Evolutionary conservation across 257 asterid species (phyloP), one percentile per base, ranked within the genome.

Genomic region (Striga asiatica): DNA sequence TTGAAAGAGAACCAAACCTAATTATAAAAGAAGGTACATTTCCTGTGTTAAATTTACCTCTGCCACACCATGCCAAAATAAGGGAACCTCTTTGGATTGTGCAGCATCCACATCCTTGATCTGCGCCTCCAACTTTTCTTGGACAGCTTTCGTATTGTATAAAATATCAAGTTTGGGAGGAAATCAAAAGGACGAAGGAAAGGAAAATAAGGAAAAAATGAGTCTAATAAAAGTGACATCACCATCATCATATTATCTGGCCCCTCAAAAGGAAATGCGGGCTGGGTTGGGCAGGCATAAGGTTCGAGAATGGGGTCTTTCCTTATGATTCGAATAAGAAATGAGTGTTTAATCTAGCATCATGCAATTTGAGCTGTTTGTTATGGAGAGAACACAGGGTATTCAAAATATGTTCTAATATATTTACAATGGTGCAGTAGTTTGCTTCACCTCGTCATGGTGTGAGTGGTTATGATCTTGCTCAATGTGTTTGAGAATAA

Each of bases 61-160:
- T 35, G 97, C 98, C 69, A 92, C 67, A 56, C 94, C 98, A 64
- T 46, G 68, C 98, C 98, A 92, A 57, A 70, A 60, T 34, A 92
- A 54, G 19, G 73, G 64, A 66, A 88, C 94, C 68, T 76, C 88
- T 76, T 72, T 75, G 21, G 85, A 61, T 70, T 74, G 81, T 58
- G 70, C 85, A 62, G 74, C 82, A 31, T 71, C 81, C 51, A 92
- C 93, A 66, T 78, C 95, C 77, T 88, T 76, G 57, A 78, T 73
- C 66, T 84, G 97, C 49, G 77, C 81, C 66, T 62, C 69, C 70
- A 88, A 27, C 79, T 73, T 81, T 70, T 71, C 75, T 47, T 75
- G 84, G 72, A 84, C 78, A 78, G 79, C 98, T 92, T 71, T 63
- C 50, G 41, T n/a, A n/a, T n/a, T n/a, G n/a, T n/a, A n/a, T n/a